Conservation (phyloP, 2,329 filamentous ascomycete species). For the Ambrosiella beaveri region DNA sequence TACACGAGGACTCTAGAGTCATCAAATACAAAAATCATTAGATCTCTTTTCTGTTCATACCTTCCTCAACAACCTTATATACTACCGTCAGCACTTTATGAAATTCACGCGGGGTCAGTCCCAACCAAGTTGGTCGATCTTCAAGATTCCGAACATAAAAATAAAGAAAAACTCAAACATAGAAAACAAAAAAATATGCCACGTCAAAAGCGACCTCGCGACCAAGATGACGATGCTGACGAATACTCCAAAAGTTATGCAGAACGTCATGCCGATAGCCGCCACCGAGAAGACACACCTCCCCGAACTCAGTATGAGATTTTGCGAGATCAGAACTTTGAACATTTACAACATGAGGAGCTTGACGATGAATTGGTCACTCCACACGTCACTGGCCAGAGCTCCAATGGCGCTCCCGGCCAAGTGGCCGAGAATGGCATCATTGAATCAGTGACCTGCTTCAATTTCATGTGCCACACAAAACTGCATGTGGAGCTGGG, state of each 20-base stretch:
- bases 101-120: too few relatives aligned
- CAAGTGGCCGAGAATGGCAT: constrained; percentile 67
- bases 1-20: too few relatives aligned
- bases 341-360: constrained; percentile 37
- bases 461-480: constrained; percentile 93
- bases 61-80: too few relatives aligned
- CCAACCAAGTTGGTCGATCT: too few relatives aligned
- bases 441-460: constrained; percentile 69
- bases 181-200: too few relatives aligned
- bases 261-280: constrained; percentile 14
- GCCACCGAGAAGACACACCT: constrained; percentile 21
- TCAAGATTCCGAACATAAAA: too few relatives aligned
- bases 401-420: constrained; percentile 40
- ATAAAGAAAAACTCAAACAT: too few relatives aligned
- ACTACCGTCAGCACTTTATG: too few relatives aligned
- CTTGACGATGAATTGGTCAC: constrained; percentile 47
- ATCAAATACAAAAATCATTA: too few relatives aligned
- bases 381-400: constrained; percentile 31
- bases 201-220: neutral
- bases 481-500: constrained; percentile 71
- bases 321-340: constrained; percentile 41
- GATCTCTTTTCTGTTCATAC: too few relatives aligned
- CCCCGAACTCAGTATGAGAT: constrained; percentile 44
- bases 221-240: constrained; percentile 16
- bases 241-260: constrained; percentile 15